Percentiles rank a stretch among this genome's conserved stretches.
phyloP scores from a whole-genome alignment of 106 monocot species.

The Triglochin maritima region DNA sequence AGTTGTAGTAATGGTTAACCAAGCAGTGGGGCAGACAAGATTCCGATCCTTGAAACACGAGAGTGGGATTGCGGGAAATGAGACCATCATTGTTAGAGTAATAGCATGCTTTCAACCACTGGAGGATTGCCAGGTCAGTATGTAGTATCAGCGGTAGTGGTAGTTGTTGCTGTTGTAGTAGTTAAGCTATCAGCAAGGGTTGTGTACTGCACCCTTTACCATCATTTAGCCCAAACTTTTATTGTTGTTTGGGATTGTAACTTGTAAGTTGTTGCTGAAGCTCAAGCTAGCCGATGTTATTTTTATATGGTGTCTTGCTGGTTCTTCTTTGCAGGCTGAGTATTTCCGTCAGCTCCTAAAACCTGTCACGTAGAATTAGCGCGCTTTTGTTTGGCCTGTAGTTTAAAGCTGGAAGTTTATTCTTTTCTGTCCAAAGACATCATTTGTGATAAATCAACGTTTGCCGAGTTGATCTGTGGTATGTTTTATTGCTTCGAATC shows the following conservation, averaged over 20 bases:
- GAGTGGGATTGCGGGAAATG: conserved; percentile 55
- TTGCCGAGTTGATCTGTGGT: not conserved
- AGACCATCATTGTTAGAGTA: conserved; percentile 62
- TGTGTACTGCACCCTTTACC: too few relatives aligned
- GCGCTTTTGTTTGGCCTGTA: too few relatives aligned
- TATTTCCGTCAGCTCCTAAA: conserved; percentile 93
- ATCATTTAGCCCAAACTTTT: too few relatives aligned
- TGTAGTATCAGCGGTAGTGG: too few relatives aligned
- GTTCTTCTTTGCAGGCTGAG: conserved; percentile 42
- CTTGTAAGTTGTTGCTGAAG: too few relatives aligned
- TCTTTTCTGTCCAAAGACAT: not conserved
- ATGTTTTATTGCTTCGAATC: not conserved
- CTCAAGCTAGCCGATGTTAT: not conserved
- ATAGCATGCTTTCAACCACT: conserved; percentile 78
- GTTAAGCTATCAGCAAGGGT: too few relatives aligned
- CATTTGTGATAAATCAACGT: conserved; percentile 2
- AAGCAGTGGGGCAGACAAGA: conserved; percentile 75
- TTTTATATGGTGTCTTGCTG: not conserved
- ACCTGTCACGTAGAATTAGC: conserved; percentile 68
- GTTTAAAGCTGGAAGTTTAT: too few relatives aligned
- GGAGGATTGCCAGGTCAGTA: conserved; percentile 71
- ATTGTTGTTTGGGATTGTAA: too few relatives aligned
- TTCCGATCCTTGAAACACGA: conserved; percentile 86
- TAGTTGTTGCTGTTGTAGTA: too few relatives aligned
- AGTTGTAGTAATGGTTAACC: conserved; percentile 60